Evolutionary conservation across 2,329 filamentous ascomycete species (phyloP).

Genomic region (Diaporthe ilicicola): DNA sequence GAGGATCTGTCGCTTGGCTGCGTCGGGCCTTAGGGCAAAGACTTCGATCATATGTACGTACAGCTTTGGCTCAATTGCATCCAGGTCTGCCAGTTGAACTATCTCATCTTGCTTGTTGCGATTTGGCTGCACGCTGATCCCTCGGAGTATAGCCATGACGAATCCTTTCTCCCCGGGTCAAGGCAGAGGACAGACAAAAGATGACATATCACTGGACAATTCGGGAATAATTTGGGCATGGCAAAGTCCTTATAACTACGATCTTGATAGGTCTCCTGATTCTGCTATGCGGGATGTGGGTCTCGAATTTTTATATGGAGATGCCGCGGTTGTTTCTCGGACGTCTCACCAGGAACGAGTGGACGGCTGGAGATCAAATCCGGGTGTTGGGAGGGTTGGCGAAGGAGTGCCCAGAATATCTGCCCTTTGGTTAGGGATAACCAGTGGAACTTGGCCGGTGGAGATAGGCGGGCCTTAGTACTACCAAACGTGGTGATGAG

Average conservation of each 20-base stretch:
- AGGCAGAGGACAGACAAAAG: not conserved
- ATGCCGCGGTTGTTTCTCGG: not conserved
- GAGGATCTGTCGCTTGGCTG: slow-evolving; percentile 10
- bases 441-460: no score
- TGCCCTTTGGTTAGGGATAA: no score
- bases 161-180: not conserved
- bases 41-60: slow-evolving; percentile 29
- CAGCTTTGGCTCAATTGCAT: slow-evolving; percentile 20
- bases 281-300: not conserved
- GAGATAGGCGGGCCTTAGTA: no score
- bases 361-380: not conserved
- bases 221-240: not conserved
- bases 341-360: not conserved
- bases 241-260: not conserved
- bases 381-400: not conserved
- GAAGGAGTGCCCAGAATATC: no score
- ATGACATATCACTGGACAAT: slow-evolving; percentile 8
- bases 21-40: slow-evolving; percentile 7
- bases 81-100: slow-evolving; percentile 21
- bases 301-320: not conserved
- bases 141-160: slow-evolving; percentile 4
- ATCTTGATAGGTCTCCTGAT: not conserved
- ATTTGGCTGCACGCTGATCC: not conserved
- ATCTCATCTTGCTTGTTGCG: slow-evolving; percentile 14
- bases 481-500: not conserved